Evolutionary conservation across 495 filamentous ascomycete genomes (phyloP), one percentile per base, ranked within the genome.

Genomic region (Cladorrhinum samala): DNA sequence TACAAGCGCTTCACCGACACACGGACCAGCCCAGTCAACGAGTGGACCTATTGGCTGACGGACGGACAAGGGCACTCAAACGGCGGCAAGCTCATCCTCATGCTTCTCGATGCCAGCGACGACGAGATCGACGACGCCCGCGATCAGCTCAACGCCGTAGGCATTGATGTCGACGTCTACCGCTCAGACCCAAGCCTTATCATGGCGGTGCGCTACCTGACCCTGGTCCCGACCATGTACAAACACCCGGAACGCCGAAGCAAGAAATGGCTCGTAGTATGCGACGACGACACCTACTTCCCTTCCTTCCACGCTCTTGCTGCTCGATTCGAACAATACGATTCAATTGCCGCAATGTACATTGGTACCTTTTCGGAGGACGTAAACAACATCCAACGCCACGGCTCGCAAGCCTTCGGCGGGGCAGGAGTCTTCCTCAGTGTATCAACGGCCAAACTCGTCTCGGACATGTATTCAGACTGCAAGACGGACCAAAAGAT

Each of bases 261-360:
- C 72, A 79, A 69, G 57, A 78, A 81, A 57, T 89, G 83, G 84
- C 74, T 87, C 19, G 79, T 80, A 49, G 77, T 85, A 41, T 83
- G 84, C 49, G 85, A 88, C 54, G 85, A 89, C 59, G 86, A 89
- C 60, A 89, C 86, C 17, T 88, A 86, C 64, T 85, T 87, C 68
- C 77, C 83, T 8, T 86, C 83, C 33, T 73, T 87, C 16, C 79
- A 79, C 25, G 71, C 81, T 11, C 71, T 88, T 33, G 73, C 77
- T 16, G 73, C 81, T 30, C 58, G 62, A 39, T 65, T 77, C 20
- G 63, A 63, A 17, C 52, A 64, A 0, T 85, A 83, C 52, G 80
- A 87, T 57, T 64, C 77, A 41, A 67, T 55, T 33, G 72, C 78
- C 61, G 75, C 79, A 59, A 73, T 83, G 58, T 85, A 87, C 59